These are phyloP conservation scores for Cercospora sojina DNA, from an alignment of 2,329 filamentous ascomycete species.

Conservation along the genomic window DNA sequence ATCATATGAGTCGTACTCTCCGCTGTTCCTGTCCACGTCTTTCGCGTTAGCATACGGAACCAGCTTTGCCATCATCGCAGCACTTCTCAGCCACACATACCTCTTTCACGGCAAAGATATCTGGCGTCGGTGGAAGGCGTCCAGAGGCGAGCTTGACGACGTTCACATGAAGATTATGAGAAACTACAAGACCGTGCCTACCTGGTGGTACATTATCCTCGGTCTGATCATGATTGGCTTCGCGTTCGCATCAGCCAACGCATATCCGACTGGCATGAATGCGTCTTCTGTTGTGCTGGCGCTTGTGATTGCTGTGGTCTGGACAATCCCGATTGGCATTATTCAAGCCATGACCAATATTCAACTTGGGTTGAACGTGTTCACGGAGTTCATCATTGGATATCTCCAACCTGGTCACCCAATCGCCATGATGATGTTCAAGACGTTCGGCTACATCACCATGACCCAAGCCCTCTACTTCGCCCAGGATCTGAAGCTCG, in stretches of 20 bases:
- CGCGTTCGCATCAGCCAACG: conserved; percentile 19
- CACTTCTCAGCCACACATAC: conserved; percentile 74
- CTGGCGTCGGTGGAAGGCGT: conserved; percentile 68
- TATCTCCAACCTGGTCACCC: conserved; percentile 34
- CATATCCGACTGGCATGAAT: conserved; percentile 75
- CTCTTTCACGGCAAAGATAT: conserved; percentile 88
- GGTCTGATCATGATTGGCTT: conserved; percentile 27
- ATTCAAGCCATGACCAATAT: conserved; percentile 86
- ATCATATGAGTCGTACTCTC: conserved; percentile 75
- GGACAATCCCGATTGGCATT: conserved; percentile 88
- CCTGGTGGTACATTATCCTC: conserved; percentile 65
- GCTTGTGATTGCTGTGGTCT: conserved; percentile 70
- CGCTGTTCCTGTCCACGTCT: conserved; percentile 81
- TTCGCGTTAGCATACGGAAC: conserved; percentile 84
- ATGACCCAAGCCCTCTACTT: conserved; percentile 46
- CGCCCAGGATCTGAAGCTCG: conserved; percentile 45
- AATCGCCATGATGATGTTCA: conserved; percentile 43
- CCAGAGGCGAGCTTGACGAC: conserved; percentile 58
- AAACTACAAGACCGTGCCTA: conserved; percentile 76
- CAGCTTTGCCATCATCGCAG: conserved; percentile 78
- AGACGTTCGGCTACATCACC: conserved; percentile 43
- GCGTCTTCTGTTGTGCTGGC: conserved; percentile 83
- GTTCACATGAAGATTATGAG: conserved; percentile 83
- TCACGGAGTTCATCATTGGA: conserved; percentile 29
- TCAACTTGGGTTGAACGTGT: conserved; percentile 30